Base-by-base conservation (phyloP, 2,329 filamentous ascomycete species). In the Diplodia scrobiculata region DNA sequence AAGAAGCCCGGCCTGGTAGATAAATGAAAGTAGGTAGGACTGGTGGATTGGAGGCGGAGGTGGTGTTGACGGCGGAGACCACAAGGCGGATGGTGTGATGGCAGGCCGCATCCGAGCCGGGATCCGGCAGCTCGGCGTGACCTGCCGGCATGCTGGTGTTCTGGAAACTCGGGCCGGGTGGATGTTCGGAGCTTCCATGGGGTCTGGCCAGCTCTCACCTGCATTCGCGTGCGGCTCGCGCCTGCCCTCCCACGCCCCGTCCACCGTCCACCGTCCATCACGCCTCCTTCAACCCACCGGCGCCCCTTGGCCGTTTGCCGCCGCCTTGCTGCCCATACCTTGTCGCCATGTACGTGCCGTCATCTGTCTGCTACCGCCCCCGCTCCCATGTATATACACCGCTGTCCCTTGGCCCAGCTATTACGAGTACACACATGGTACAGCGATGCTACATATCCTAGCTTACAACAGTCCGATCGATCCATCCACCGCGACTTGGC, bases 311-410 rank as follows among this genome's bases (percentile, higher is more conserved):
- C 19, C 17, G 13, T 10, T n/a, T 19, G 41, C 17, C 41, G 55
- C 55, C 55, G 38, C 38, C 25, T 45, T 45, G 41, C 45, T 29
- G 58, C 41, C 41, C 6, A 7, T 10, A 19, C 38, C 55, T 25
- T 11, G 29, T 36, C 58, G 29, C 34, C 58, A 50, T 48, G 17
- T 48, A 45, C 10, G 41, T 36, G 58, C 45, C 58, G 41, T 50
- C 58, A 50, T 62, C n/a, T 62, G 38, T 50, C 17, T 62, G 58
- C 58, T 36, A 25, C 58, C 11, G 17, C 21, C 58, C 58, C 58
- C 58, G 58, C 45, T 50, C 45, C 5, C 29, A 32, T 7, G 29
- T 13, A 32, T 32, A 6, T 13, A 14, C n/a, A 25, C 34, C 29
- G 55, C 38, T 48, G 36, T 4, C 38, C 7, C 38, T 60, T 60